Percentiles rank a stretch among this genome's conserved stretches.
phyloP scores from a whole-genome alignment of 331 rosid species.

The Malus hybrid region DNA sequence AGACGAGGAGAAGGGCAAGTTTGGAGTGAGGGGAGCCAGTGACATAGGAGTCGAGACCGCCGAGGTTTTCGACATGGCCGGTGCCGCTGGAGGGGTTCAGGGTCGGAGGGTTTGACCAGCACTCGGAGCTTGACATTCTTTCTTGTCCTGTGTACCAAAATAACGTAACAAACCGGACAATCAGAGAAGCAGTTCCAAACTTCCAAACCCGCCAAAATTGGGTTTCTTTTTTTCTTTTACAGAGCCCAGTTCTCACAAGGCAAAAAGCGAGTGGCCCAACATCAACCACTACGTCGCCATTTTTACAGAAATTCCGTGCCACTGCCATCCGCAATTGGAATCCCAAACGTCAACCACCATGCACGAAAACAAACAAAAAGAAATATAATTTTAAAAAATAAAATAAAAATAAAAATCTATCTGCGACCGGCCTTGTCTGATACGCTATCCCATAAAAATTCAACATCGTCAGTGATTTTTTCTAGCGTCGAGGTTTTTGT shows the following conservation, averaged over 20 bases:
- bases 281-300: constrained; percentile 9
- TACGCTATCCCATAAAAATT: not conserved
- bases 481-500: constrained; percentile 4
- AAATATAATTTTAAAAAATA: not conserved
- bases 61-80: constrained; percentile 49
- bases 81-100: constrained; percentile 42
- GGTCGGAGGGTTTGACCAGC: constrained; percentile 68
- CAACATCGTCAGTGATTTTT: not conserved
- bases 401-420: not conserved
- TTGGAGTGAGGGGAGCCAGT: constrained; percentile 46
- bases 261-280: not conserved
- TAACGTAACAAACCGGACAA: no score
- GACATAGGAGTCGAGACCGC: constrained; percentile 38
- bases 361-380: not conserved
- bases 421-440: not conserved
- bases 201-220: not conserved
- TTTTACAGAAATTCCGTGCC: not conserved
- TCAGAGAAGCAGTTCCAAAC: no score
- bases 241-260: not conserved
- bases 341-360: not conserved
- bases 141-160: no score
- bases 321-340: not conserved
- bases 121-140: constrained; percentile 47
- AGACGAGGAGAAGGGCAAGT: constrained; percentile 36
- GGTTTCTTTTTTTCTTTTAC: not conserved